A percentile compares a stretch with the other conserved stretches of the same genome.
Evolutionary conservation across 768 basidiomycete species (phyloP).

Genomic region (Asterophora lycoperdoides): DNA sequence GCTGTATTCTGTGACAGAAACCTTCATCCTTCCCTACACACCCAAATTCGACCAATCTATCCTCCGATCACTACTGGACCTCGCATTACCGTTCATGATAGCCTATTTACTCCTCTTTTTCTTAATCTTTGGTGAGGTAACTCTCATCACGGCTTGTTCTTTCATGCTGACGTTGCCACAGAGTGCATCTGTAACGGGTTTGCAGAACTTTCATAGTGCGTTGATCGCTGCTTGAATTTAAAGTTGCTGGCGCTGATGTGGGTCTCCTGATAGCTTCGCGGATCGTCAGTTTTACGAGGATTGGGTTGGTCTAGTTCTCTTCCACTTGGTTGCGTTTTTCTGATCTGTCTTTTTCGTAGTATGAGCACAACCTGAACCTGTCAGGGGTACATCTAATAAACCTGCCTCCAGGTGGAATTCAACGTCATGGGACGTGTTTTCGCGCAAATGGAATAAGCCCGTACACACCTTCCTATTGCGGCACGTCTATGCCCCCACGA

Average conservation of each 20-base stretch:
- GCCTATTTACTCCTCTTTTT: slow-evolving; percentile 85
- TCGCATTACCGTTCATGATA: slow-evolving; percentile 92
- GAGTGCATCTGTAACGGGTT: slow-evolving; percentile 98
- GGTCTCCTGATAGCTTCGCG: slow-evolving; percentile 62
- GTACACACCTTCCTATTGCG: slow-evolving; percentile 91
- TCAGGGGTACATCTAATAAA: no score
- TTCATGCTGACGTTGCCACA: slow-evolving; percentile 20
- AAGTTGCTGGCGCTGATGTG: background rate
- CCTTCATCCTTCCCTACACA: slow-evolving; percentile 84
- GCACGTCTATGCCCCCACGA: slow-evolving; percentile 92
- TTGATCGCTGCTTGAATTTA: background rate
- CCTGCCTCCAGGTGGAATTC: slow-evolving; percentile 76
- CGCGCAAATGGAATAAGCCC: slow-evolving; percentile 98
- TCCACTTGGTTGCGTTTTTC: background rate
- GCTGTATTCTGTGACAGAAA: slow-evolving; percentile 91
- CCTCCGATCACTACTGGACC: slow-evolving; percentile 71
- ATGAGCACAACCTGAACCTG: background rate
- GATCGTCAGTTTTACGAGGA: slow-evolving; percentile 97
- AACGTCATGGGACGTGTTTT: slow-evolving; percentile 94
- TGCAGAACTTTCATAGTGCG: slow-evolving; percentile 86
- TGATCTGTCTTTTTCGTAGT: slow-evolving; percentile 8
- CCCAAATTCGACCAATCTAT: slow-evolving; percentile 69
- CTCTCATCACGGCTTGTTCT: background rate
- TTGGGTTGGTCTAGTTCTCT: slow-evolving; percentile 54
- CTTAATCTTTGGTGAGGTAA: slow-evolving; percentile 69